Evolutionary conservation across 371 early-diverging fungal genomes (phyloP).

Genomic region (Synchytrium microbalum): DNA sequence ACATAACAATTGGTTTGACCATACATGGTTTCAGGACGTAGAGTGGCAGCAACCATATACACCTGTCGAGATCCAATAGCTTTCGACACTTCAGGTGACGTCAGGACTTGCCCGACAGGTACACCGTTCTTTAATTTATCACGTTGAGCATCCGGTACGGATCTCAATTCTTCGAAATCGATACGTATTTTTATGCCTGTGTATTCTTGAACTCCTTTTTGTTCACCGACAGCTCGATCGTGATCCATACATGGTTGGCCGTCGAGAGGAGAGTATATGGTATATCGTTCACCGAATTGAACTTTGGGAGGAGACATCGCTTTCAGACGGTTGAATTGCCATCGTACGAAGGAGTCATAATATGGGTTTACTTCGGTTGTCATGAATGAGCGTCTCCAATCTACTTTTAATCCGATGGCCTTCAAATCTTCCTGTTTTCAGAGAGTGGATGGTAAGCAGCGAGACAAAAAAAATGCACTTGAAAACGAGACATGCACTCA

Average conservation of each 20-base stretch:
- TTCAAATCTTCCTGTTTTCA: constrained; percentile 60
- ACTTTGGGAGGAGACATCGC: constrained; percentile 62
- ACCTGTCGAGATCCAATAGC: constrained; percentile 58
- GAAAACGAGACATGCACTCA: constrained; percentile 19
- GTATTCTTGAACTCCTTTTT: constrained; percentile 94
- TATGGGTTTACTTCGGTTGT: constrained; percentile 99
- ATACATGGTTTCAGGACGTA: constrained; percentile 98
- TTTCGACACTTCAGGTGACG: constrained; percentile 50
- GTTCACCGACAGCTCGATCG: constrained; percentile 97
- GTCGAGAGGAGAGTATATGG: constrained; percentile 96
- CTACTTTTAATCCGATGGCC: constrained; percentile 85
- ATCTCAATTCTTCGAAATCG: constrained; percentile 39
- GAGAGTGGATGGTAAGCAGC: constrained; percentile 1
- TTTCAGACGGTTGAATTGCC: constrained; percentile 97
- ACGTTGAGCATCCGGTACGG: constrained; percentile 18
- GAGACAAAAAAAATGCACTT: constrained; percentile 6
- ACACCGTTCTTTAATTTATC: constrained; percentile 30
- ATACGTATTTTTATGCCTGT: constrained; percentile 89
- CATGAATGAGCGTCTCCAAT: constrained; percentile 98
- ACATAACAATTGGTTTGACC: constrained; percentile 98
- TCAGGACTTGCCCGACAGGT: constrained; percentile 38
- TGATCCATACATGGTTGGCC: constrained; percentile 99
- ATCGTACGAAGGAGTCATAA: constrained; percentile 98
- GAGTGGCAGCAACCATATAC: constrained; percentile 93
- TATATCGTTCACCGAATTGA: constrained; percentile 98